These are phyloP conservation scores for Psophocarpus tetragonolobus DNA, from an alignment of 306 rosid genomes.

Conservation along the genomic window DNA sequence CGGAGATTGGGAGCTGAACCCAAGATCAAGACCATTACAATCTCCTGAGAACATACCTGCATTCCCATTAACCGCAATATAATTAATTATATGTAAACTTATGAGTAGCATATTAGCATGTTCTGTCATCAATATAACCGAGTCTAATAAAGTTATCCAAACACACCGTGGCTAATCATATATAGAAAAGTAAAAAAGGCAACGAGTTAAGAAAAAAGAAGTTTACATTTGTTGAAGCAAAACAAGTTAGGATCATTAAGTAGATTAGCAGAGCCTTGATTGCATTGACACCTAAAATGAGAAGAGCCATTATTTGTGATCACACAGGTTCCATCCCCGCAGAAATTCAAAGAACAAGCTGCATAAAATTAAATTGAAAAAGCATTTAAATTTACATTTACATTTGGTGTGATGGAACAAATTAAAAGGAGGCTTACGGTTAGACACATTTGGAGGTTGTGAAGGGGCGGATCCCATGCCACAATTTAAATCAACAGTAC, in stretches of 20 bases:
- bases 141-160: too few relatives aligned
- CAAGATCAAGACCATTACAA: conserved; percentile 36
- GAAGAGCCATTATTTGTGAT: not conserved
- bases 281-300: conserved; percentile 40
- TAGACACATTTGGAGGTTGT: not conserved
- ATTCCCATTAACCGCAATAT: not conserved
- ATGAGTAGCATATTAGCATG: too few relatives aligned
- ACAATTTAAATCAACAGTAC: conserved; percentile 33
- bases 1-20: not conserved
- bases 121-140: too few relatives aligned
- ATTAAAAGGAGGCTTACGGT: conserved; percentile 32
- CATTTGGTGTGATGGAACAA: too few relatives aligned
- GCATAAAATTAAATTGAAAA: too few relatives aligned
- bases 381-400: too few relatives aligned
- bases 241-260: conserved; percentile 32
- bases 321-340: conserved; percentile 44
- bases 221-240: conserved; percentile 52
- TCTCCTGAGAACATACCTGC: conserved; percentile 58
- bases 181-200: not conserved
- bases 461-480: not conserved
- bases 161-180: too few relatives aligned
- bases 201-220: not conserved
- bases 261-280: conserved; percentile 38
- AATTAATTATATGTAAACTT: not conserved
- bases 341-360: conserved; percentile 41